Evolutionary conservation across 2,329 filamentous ascomycete genomes (phyloP).

Genomic region (Aspergillus sp.): DNA sequence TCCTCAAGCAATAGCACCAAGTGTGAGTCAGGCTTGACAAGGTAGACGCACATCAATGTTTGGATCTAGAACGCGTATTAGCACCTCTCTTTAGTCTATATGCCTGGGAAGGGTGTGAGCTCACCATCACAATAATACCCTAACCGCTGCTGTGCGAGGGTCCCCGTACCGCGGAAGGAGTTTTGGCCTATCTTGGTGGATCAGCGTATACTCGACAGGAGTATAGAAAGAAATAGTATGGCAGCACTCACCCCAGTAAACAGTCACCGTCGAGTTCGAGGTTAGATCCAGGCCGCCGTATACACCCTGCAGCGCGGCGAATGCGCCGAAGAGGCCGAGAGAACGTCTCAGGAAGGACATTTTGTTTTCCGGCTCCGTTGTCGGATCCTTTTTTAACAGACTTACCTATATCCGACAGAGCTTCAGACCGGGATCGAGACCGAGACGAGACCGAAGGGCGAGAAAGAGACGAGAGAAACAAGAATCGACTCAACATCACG

Average conservation of each 20-base stretch:
- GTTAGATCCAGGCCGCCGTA: slow-evolving; percentile 49
- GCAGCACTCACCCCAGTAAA: slow-evolving; percentile 63
- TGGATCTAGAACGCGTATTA: slow-evolving; percentile 26
- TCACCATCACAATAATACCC: slow-evolving; percentile 64
- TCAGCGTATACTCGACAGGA: too few species aligned
- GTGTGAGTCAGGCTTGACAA: too few species aligned
- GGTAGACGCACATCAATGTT: slow-evolving; percentile 30
- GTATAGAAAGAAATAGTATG: too few species aligned
- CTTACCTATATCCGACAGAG: background rate
- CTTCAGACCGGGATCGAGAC: background rate
- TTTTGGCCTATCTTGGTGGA: slow-evolving; percentile 58
- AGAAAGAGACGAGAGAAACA: background rate
- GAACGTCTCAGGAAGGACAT: slow-evolving; percentile 35
- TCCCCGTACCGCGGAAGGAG: slow-evolving; percentile 55
- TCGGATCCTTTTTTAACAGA: background rate
- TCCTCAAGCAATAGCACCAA: background rate
- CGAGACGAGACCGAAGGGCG: background rate
- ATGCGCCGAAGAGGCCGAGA: slow-evolving; percentile 32
- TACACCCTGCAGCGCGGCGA: slow-evolving; percentile 37
- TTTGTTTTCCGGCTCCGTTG: background rate
- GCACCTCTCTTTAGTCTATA: background rate
- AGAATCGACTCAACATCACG: too few species aligned
- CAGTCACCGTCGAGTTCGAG: slow-evolving; percentile 49
- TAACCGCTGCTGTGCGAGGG: slow-evolving; percentile 59
- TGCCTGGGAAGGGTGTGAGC: slow-evolving; percentile 19